phyloP scores from a whole-genome alignment of 140 eudicot genomes.

The Anethum foeniculum region DNA sequence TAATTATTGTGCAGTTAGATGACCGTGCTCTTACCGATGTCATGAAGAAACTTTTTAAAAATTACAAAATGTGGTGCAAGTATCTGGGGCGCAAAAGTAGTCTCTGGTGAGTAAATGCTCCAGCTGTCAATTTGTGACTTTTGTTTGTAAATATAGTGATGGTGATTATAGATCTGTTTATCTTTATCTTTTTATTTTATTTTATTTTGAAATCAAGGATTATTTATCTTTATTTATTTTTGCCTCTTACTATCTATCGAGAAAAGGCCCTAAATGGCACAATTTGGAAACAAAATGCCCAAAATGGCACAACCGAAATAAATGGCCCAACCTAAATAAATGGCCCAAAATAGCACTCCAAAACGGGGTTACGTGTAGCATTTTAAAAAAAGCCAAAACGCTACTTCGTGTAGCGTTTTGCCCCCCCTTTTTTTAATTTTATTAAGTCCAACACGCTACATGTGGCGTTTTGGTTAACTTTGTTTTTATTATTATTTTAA shows the following conservation, averaged over 20 bases:
- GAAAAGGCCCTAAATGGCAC: no score
- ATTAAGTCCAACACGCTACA: no score
- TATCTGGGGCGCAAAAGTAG: constrained; percentile 88
- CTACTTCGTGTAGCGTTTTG: no score
- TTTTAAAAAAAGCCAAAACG: no score
- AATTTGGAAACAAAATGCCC: no score
- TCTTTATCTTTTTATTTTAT: neutral
- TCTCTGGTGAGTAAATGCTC: constrained; percentile 59
- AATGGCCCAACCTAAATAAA: no score
- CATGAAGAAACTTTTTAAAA: constrained; percentile 88
- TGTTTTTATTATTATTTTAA: no score
- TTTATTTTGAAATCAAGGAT: neutral
- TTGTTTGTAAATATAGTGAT: neutral
- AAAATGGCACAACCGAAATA: no score
- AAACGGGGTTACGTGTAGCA: no score
- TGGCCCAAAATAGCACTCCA: no score
- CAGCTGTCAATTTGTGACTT: neutral
- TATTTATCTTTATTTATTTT: neutral
- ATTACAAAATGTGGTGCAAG: constrained; percentile 95
- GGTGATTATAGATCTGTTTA: neutral
- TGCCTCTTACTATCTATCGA: neutral
- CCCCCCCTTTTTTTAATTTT: no score
- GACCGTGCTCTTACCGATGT: constrained; percentile 77
- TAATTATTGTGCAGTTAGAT: constrained; percentile 45
- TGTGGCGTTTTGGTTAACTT: no score